Base-by-base conservation (phyloP, 441 rosid species). In the Aleurites moluccanus region DNA sequence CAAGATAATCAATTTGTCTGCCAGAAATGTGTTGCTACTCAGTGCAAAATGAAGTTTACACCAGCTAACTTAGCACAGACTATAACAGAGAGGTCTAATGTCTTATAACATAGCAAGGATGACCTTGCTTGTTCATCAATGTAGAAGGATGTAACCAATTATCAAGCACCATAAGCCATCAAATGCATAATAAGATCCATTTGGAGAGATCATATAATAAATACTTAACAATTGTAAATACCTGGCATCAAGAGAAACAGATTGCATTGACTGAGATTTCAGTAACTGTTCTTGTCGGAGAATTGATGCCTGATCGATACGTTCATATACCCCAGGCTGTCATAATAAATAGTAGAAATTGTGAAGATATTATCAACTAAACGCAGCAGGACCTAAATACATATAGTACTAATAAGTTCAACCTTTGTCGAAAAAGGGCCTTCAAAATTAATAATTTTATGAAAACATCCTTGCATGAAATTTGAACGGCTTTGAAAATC, bases 1-100 rank as follows among this genome's bases (percentile, higher is more conserved):
- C 87, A 85, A 94, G 99, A 88, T 93, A 96, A 79, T 94, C 97
- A 75, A 90, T 76, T 90, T 90, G 98, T 94, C 99, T 94, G 99
- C 98, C 97, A 96, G 92, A 96, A 94, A 94, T 81, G 87, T 76
- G 84, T 83, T 87, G 91, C 89, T 82, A 85, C 98, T 92, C 84
- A 96, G 98, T 87, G 89, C 72, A 82, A 80, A 80, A 83, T 75
- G 86, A 85, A 84, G 78, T 80, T 77, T 79, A 77, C 81, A 84
- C 85, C 82, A 86, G 80, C 86, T 80, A 84, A 79, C 70, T 78
- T 69, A 78, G 78, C 67, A 80, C 77, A 84, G 73, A 81, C 76
- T 73, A 59, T 30, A 76, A 71, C 80, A 79, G 69, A 69, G 75
- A 69, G 62, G 68, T 75, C 76, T 60, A 66, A 70, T 28, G 59